A percentile compares a stretch with the other conserved stretches of the same genome.
phyloP scores from a whole-genome alignment of 1,284 basidiomycete genomes.

The Apiotrichum brassicae region DNA sequence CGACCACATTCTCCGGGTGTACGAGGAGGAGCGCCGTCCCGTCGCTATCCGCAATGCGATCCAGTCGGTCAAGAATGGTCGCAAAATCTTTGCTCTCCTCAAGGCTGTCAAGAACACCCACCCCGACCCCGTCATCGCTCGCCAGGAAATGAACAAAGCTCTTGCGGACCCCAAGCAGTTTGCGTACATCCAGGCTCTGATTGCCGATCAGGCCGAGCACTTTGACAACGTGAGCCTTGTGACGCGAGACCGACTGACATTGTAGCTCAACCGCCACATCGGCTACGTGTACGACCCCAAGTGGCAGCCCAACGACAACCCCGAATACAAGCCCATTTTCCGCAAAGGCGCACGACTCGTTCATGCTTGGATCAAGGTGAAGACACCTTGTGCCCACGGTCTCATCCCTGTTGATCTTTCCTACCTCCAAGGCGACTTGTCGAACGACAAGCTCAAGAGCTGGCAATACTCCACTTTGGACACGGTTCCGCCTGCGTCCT shows the following conservation, averaged over 20 bases:
- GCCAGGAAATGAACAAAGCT: conserved; percentile 15
- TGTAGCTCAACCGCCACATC: conserved; percentile 22
- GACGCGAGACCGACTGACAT: background rate
- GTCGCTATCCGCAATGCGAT: conserved; percentile 23
- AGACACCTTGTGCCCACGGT: background rate
- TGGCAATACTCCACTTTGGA: conserved; percentile 23
- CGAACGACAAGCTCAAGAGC: conserved; percentile 3
- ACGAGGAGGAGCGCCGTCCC: conserved; percentile 25
- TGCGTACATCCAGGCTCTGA: conserved; percentile 12
- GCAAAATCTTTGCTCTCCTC: conserved; percentile 24
- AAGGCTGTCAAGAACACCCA: conserved; percentile 20
- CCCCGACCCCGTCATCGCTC: conserved; percentile 13
- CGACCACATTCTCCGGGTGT: conserved; percentile 8
- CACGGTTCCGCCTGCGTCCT: conserved; percentile 7
- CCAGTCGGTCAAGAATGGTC: conserved; percentile 22
- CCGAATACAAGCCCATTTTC: conserved; percentile 16
- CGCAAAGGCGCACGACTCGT: conserved; percentile 18
- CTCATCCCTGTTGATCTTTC: conserved; percentile 18
- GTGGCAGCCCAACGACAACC: conserved; percentile 9
- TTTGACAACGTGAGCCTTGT: conserved; percentile 21
- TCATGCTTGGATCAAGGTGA: conserved; percentile 20
- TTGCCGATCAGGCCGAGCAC: conserved; percentile 24
- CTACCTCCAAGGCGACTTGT: conserved; percentile 17
- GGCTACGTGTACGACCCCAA: conserved; percentile 24
- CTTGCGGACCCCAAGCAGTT: conserved; percentile 19